phyloP scores from a whole-genome alignment of 805 yeast species.

The Starmerella davenportii region DNA sequence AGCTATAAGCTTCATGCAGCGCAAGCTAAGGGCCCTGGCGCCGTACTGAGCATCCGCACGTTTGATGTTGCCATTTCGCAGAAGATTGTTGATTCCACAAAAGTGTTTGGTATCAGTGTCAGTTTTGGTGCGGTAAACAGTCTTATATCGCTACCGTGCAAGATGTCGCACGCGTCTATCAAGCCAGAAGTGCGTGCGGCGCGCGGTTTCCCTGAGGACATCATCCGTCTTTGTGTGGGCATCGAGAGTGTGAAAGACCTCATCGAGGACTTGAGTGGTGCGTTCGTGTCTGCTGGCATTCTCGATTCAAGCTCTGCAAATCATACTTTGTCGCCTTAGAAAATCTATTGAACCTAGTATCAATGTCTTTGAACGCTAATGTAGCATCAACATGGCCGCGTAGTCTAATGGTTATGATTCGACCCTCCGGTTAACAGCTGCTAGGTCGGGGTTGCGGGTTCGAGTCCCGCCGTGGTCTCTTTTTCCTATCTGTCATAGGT shows the following conservation, averaged over 20 bases:
- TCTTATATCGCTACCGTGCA: slow-evolving; percentile 80
- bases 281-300: slow-evolving; percentile 45
- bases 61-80: slow-evolving; percentile 51
- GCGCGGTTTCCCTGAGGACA: slow-evolving; percentile 82
- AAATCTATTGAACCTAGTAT: too few species aligned
- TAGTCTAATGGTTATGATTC: slow-evolving; percentile 14
- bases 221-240: slow-evolving; percentile 79
- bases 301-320: too few species aligned
- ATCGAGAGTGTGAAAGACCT: slow-evolving; percentile 70
- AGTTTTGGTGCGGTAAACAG: slow-evolving; percentile 91
- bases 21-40: slow-evolving; percentile 73
- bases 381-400: too few species aligned
- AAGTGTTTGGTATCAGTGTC: slow-evolving; percentile 73
- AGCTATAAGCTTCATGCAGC: slow-evolving; percentile 62
- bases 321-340: too few species aligned
- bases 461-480: slow-evolving; percentile 20
- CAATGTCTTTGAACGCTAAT: too few species aligned
- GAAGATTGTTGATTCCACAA: slow-evolving; percentile 54
- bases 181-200: slow-evolving; percentile 73
- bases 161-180: slow-evolving; percentile 94
- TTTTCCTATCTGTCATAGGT: too few species aligned
- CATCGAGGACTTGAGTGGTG: slow-evolving; percentile 58
- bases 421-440: slow-evolving; percentile 12
- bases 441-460: slow-evolving; percentile 21
- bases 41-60: slow-evolving; percentile 76